A percentile compares a stretch with the other conserved stretches of the same genome.
Conservation (phyloP, 768 basidiomycete species). For the Lactarius sp. region DNA sequence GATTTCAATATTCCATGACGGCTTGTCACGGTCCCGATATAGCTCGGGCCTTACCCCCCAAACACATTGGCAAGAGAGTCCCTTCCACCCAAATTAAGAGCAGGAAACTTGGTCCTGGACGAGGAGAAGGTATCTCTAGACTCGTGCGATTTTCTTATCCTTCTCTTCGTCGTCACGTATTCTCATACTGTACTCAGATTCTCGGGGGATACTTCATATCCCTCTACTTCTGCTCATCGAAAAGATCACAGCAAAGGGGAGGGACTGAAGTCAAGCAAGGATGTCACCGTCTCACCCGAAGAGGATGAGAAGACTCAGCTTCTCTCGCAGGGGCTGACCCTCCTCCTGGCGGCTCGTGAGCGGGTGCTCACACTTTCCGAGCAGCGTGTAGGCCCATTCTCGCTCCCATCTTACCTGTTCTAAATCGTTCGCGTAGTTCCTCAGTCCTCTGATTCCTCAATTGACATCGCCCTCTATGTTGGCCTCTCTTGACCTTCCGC, state of each 20-base stretch:
- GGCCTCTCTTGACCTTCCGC: conserved; percentile 61
- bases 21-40: conserved; percentile 19
- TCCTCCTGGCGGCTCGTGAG: conserved; percentile 63
- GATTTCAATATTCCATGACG: neutral
- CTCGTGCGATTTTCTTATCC: conserved; percentile 4
- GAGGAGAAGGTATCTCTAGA: conserved; percentile 37
- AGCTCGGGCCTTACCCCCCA: conserved; percentile 83
- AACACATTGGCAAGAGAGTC: conserved; percentile 69
- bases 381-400: conserved; percentile 51
- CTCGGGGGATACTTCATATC: neutral
- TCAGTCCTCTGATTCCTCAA: conserved; percentile 46
- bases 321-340: conserved; percentile 58
- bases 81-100: conserved; percentile 68
- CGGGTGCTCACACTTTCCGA: conserved; percentile 71
- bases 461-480: conserved; percentile 48
- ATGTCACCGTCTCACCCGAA: conserved; percentile 38
- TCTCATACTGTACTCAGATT: neutral
- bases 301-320: conserved; percentile 54
- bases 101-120: conserved; percentile 64
- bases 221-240: neutral
- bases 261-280: neutral
- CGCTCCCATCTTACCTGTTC: neutral
- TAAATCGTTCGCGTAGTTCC: conserved; percentile 35
- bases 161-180: neutral
- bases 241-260: neutral